Base-by-base conservation (phyloP, 2,329 filamentous ascomycete species). In the Chrysoporthe deuterocubensis region DNA sequence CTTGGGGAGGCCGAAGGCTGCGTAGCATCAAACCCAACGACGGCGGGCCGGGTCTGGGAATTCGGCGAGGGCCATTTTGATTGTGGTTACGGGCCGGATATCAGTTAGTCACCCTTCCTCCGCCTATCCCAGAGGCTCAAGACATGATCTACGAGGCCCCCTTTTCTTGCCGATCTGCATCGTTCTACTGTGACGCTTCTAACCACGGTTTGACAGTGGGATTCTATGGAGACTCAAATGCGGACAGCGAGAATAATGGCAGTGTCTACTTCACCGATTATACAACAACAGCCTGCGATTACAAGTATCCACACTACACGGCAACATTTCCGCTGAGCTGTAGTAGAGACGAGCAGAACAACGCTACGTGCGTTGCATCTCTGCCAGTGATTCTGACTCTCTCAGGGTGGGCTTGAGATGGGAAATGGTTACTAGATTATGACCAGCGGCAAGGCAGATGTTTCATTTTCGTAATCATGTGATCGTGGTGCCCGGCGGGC, bases 41-140 rank as follows among this genome's bases (percentile, higher is more conserved):
- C 32, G 32, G 50, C 43, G 9, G 58, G 48, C 21, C 62, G 66
- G 21, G 21, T 37, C 16, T 50, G 62, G 18, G 48, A 61, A 32
- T 37, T 68, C 13, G 66, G 66, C 58, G 48, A 40, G 57, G 66
- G 66, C 4, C 66, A 68, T 37, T 62, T 65, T n/a, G 62, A 57
- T 8, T 65, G 66, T 16, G 66, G 66, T 1, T 56, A 26, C 16
- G 66, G 52, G 32, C 60, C 62, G 6, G 66, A 68, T 34, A 56
- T 62, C 5, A 62, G 58, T 13, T 26, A 26, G 57, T 43, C 2
- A 8, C n/a, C 43, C 8, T 21, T 44, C 5, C 26, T 21, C n/a
- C 57, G n/a, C 32, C 9, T 4, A n/a, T 11, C 6, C 21, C 9
- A 4, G 21, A 52, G 4, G 21, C 7, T 14, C 26, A 54, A 54